phyloP scores from a whole-genome alignment of 2,329 filamentous ascomycete species.

The Taxawa tesnikishii region DNA sequence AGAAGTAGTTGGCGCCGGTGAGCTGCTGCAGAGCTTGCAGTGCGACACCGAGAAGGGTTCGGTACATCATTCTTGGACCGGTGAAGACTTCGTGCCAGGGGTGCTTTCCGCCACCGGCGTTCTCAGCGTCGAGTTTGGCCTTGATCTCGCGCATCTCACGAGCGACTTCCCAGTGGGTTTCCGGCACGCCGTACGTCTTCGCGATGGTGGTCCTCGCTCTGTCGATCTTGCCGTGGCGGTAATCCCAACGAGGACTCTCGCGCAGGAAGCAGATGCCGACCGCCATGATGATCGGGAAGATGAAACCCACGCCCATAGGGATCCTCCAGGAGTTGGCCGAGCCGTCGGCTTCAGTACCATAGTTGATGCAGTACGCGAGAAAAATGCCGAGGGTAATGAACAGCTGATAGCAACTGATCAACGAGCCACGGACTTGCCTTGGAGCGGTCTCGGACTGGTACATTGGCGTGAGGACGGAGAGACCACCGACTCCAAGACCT shows the following conservation, averaged over 20 bases:
- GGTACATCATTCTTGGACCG: conserved; percentile 54
- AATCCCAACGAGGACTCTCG: conserved; percentile 47
- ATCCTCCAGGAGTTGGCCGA: conserved; percentile 49
- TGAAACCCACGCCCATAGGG: conserved; percentile 46
- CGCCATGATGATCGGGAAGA: conserved; percentile 43
- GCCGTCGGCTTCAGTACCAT: conserved; percentile 39
- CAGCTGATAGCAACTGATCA: conserved; percentile 55
- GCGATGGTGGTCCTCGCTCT: conserved; percentile 39
- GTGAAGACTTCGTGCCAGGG: conserved; percentile 57
- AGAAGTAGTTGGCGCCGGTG: conserved; percentile 57
- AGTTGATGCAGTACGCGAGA: conserved; percentile 41
- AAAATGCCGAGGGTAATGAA: conserved; percentile 59
- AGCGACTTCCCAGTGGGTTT: conserved; percentile 41
- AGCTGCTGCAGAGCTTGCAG: conserved; percentile 57
- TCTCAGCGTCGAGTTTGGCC: conserved; percentile 42
- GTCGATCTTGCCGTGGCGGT: conserved; percentile 41
- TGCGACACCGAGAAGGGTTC: conserved; percentile 48
- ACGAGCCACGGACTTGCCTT: conserved; percentile 49
- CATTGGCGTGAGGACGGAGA: conserved; percentile 55
- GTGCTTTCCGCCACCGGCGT: conserved; percentile 31
- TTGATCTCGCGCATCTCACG: conserved; percentile 44
- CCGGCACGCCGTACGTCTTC: conserved; percentile 41
- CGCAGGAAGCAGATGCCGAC: conserved; percentile 42
- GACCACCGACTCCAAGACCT: conserved; percentile 51
- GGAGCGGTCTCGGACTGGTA: conserved; percentile 57